Conservation (phyloP, 306 rosid species). For the Aeschynomene evenia region DNA sequence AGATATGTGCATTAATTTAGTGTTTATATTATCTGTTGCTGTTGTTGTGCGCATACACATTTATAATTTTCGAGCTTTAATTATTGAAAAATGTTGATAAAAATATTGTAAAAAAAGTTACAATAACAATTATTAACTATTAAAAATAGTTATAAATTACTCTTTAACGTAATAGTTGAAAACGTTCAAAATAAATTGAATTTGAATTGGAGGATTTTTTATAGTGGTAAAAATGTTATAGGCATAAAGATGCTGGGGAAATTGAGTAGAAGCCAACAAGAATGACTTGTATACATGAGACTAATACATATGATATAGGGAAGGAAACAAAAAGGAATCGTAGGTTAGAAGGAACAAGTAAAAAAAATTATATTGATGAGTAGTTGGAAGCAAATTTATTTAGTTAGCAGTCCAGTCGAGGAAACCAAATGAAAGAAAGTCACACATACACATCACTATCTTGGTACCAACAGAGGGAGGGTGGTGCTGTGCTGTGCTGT, state of each 20-base stretch:
- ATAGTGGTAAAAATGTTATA: neutral
- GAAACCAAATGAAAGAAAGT: conserved; percentile 26
- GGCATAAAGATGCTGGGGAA: neutral
- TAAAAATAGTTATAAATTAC: too few relatives aligned
- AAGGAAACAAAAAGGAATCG: neutral
- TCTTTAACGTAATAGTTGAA: too few relatives aligned
- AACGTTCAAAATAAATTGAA: neutral
- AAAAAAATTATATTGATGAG: conserved; percentile 14
- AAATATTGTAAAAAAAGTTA: too few relatives aligned
- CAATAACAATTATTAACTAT: too few relatives aligned
- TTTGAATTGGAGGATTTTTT: neutral
- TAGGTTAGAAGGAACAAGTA: conserved; percentile 20
- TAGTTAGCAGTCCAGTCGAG: conserved; percentile 24
- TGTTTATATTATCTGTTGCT: too few relatives aligned
- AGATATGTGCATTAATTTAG: too few relatives aligned
- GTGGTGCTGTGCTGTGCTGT: too few relatives aligned
- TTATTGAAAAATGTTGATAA: too few relatives aligned
- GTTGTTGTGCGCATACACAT: too few relatives aligned
- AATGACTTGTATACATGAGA: neutral
- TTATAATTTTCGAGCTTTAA: too few relatives aligned
- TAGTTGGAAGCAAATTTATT: too few relatives aligned
- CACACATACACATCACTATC: conserved; percentile 33
- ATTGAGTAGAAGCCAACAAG: neutral
- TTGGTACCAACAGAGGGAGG: neutral
- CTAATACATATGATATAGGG: neutral